Evolutionary conservation across 164 flowering plant species (phyloP).

Genomic region (Aristolochia contorta): DNA sequence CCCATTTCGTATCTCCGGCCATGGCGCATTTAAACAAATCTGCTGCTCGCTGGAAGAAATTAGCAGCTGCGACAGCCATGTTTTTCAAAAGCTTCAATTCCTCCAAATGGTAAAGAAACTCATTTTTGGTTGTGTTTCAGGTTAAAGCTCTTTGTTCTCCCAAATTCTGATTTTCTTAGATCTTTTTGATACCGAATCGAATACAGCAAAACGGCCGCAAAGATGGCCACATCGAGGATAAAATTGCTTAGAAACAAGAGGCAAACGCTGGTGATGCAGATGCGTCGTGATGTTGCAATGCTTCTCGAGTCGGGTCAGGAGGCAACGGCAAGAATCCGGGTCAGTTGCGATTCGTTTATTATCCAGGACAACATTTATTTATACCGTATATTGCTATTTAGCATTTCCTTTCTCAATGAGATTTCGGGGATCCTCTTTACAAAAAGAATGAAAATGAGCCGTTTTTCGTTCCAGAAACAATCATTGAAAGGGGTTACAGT

Average conservation of each 20-base stretch:
- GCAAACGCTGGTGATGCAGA: constrained; percentile 68
- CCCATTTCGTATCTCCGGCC: constrained; percentile 4
- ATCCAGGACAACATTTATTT: neutral
- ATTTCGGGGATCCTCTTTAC: neutral
- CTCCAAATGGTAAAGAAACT: constrained; percentile 57
- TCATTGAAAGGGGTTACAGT: too few species aligned
- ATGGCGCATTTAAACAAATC: constrained; percentile 18
- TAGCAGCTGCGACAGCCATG: constrained; percentile 36
- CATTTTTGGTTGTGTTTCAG: neutral
- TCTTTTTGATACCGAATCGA: neutral
- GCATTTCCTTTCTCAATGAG: neutral
- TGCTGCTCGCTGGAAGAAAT: constrained; percentile 30
- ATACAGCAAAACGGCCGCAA: constrained; percentile 77
- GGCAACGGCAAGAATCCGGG: constrained; percentile 88
- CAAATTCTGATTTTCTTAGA: neutral
- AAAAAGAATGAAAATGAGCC: neutral
- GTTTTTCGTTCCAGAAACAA: neutral
- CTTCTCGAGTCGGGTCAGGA: constrained; percentile 85
- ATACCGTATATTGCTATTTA: neutral
- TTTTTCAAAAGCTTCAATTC: constrained; percentile 59
- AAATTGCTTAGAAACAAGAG: constrained; percentile 95
- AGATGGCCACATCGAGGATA: constrained; percentile 82
- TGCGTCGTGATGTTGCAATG: constrained; percentile 88
- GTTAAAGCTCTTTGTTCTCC: neutral
- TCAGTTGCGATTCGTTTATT: constrained; percentile 11